Evolutionary conservation across 2,329 filamentous ascomycete species (phyloP).

Genomic region (Westerdykella aurantiaca): DNA sequence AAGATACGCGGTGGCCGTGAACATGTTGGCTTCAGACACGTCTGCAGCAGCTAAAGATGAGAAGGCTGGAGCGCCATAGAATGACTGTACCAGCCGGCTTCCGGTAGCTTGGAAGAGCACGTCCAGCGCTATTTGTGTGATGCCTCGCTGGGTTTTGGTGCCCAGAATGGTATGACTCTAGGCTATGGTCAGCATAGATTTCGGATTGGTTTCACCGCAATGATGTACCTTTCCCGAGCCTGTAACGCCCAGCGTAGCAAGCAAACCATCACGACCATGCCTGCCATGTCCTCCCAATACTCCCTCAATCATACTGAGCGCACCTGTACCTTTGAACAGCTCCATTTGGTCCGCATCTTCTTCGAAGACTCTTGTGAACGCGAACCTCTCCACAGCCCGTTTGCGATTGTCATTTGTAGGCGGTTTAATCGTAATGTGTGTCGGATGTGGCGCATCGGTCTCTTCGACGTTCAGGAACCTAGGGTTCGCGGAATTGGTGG

Average conservation of each 20-base stretch:
- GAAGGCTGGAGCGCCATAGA: conserved; percentile 55
- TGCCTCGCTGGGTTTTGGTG: conserved; percentile 74
- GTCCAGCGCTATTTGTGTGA: conserved; percentile 88
- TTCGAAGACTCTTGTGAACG: conserved; percentile 89
- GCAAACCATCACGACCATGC: conserved; percentile 78
- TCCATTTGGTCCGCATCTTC: conserved; percentile 80
- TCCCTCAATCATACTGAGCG: conserved; percentile 70
- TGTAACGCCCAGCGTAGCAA: conserved; percentile 89
- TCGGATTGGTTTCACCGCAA: neutral
- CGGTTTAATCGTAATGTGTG: conserved; percentile 49
- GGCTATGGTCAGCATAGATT: neutral
- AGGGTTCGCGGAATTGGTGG: conserved; percentile 24
- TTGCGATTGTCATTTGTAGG: conserved; percentile 78
- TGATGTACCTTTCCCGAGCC: conserved; percentile 81
- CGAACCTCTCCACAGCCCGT: conserved; percentile 86
- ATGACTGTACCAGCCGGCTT: conserved; percentile 60
- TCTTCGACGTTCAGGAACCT: conserved; percentile 75
- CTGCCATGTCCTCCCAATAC: conserved; percentile 67
- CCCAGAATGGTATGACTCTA: conserved; percentile 95
- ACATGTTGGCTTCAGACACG: conserved; percentile 71
- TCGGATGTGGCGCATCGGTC: conserved; percentile 35
- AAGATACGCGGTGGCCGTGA: conserved; percentile 68
- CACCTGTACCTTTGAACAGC: conserved; percentile 73
- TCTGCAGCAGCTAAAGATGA: conserved; percentile 72
- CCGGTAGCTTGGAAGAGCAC: conserved; percentile 79